Base-by-base conservation (phyloP, 2,329 filamentous ascomycete genomes). In the Nemania sp. region DNA sequence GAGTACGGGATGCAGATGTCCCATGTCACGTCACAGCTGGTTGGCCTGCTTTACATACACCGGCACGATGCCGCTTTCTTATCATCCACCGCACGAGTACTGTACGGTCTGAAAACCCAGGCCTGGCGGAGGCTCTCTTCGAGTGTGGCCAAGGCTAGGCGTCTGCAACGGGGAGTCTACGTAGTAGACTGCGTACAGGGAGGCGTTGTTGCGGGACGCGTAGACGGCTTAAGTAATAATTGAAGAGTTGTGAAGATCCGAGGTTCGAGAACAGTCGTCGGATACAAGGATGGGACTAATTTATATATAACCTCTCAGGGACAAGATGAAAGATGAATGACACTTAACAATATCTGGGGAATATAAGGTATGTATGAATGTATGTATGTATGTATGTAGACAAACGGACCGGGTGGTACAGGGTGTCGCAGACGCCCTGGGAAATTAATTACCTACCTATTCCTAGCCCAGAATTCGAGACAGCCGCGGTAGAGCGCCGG, bases 1-100 rank as follows among this genome's bases (percentile, higher is more conserved):
- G 62, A 63, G 59, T 57, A 66, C 52, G 64, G 59, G 45, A 67
- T 72, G 69, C 68, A 67, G 58, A 65, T 65, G 64, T 66, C 66
- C 62, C 66, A 69, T 62, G 69, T 71, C 61, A 69, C 59, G 60
- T 70, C 61, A 63, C 56, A 54, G 47, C 54, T 62, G 57, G 43
- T 45, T 66, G 45, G 53, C 60, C 57, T 35, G 64, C 54, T 45
- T 62, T 57, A 61, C 51, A 56, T 57, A 61, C 51, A 56, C 55
- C 51, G 56, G 66, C 24, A 65, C 56, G 56, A 55, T 57, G 47
- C 58, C 64, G 59, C 38, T 60, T 56, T 57, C 66, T 68, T 68
- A 61, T 65, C 59, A 59, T 54, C 56, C 54, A 54, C 64, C 56
- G 59, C 45, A 62, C 49, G 24, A 51, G 35, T 54, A 22, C 32